Evolutionary conservation across 202 grass and related monocot species (phyloP).

Genomic region (Setaria viridis): DNA sequence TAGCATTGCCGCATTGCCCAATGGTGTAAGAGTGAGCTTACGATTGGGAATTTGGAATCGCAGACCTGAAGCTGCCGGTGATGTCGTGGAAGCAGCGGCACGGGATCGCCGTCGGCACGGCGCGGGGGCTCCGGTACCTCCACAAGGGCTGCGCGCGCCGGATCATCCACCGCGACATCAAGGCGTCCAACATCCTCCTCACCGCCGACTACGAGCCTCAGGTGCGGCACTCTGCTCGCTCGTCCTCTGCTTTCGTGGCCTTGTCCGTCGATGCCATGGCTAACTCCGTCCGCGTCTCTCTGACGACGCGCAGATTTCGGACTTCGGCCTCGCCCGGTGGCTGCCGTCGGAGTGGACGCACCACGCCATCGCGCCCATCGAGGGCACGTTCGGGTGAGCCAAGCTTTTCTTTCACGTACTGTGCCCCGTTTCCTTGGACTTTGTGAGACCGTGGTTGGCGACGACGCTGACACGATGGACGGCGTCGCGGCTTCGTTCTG

Average conservation of each 20-base stretch:
- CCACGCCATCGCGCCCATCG: conserved; percentile 91
- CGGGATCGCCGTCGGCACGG: conserved; percentile 74
- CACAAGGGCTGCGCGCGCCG: conserved; percentile 87
- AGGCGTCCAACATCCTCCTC: conserved; percentile 90
- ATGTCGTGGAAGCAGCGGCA: conserved; percentile 78
- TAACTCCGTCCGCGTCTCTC: not conserved
- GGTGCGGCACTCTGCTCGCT: conserved; percentile 35
- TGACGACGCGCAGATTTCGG: conserved; percentile 68
- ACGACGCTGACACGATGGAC: not conserved
- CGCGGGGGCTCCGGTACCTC: conserved; percentile 80
- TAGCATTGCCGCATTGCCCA: not conserved
- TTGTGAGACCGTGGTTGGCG: not conserved
- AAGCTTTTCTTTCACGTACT: not conserved
- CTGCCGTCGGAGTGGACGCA: conserved; percentile 93
- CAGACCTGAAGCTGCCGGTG: conserved; percentile 71
- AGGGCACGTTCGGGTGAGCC: conserved; percentile 90
- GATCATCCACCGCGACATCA: conserved; percentile 96
- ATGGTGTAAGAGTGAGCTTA: not conserved
- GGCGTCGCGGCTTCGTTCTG: not conserved
- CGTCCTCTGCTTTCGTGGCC: not conserved
- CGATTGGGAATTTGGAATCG: not conserved
- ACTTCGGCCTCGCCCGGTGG: conserved; percentile 95
- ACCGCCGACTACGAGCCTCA: conserved; percentile 74
- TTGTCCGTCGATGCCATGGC: not conserved
- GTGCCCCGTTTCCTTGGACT: not conserved